Conservation (phyloP, 352 stramenopile genomes). For the Globisporangium cystogenes region DNA sequence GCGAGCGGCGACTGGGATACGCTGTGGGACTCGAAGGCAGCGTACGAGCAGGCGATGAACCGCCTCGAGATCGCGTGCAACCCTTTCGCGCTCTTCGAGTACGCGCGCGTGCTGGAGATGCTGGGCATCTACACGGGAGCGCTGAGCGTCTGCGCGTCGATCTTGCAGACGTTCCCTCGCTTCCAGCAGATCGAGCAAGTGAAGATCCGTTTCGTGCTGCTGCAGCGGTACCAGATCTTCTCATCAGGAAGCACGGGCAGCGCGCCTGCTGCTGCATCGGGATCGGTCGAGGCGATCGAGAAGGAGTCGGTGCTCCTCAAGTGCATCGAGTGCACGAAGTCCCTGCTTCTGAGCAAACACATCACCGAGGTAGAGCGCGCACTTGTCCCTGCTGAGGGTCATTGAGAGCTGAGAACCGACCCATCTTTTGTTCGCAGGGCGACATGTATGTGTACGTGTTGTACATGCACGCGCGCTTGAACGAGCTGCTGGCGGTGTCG, state of each 20-base stretch:
- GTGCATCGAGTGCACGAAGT: slow-evolving; percentile 47
- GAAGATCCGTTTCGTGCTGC: slow-evolving; percentile 40
- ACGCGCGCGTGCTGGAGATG: slow-evolving; percentile 43
- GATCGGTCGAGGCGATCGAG: slow-evolving; percentile 8
- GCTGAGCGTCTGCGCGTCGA: slow-evolving; percentile 36
- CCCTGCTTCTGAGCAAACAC: slow-evolving; percentile 33
- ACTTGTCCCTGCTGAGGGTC: neutral
- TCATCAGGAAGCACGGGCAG: neutral
- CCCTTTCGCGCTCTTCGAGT: slow-evolving; percentile 41
- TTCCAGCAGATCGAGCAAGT: slow-evolving; percentile 36
- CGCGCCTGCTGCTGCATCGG: neutral
- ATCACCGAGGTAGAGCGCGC: slow-evolving; percentile 19
- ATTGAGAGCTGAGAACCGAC: neutral
- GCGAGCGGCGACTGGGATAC: slow-evolving; percentile 43
- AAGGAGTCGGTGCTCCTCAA: slow-evolving; percentile 31
- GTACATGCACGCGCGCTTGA: slow-evolving; percentile 59
- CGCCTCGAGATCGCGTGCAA: slow-evolving; percentile 45
- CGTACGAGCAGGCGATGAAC: slow-evolving; percentile 49
- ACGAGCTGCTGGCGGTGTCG: slow-evolving; percentile 37
- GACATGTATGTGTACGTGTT: slow-evolving; percentile 37
- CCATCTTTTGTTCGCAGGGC: slow-evolving; percentile 10
- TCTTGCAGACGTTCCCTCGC: slow-evolving; percentile 47
- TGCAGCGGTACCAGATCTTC: slow-evolving; percentile 57
- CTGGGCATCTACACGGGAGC: slow-evolving; percentile 42
- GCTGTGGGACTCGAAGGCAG: slow-evolving; percentile 53